Base-by-base conservation (phyloP, 768 basidiomycete species). In the Boletus reticulatus region DNA sequence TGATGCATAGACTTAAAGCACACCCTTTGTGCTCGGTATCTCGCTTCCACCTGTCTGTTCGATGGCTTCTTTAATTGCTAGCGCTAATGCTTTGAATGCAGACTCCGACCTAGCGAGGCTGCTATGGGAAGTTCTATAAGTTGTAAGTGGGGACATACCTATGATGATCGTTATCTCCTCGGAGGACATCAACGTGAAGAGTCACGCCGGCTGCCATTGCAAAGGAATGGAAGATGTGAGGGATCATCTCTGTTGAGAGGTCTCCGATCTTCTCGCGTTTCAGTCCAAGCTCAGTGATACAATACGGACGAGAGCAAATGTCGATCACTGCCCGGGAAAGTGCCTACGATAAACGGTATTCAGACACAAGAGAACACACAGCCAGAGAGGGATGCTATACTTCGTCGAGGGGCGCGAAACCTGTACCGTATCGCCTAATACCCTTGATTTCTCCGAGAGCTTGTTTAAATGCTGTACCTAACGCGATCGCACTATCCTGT, bases 161-260 rank as follows among this genome's bases (percentile, higher is more conserved):
- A 74, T 98, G 97, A 71, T 99, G 97, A 67, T 99, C 97, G 74
- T 99, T 99, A 64, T 93, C 88, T 41, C 97, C 97, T 34, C 94
- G 81, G 42, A 99, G 78, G 42, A 93, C 94, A 66, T 99, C 97
- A 48, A 98, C 81, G 67, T 98, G 96, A 45, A 99, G 78, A 3
- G 97, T 98, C 20, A 87, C 88, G 8, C 95, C 95, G 1, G 96
- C 90, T 0, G 93, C 92, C 59, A 94, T 94, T n/a, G 96, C 92
- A 68, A 99, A 99, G 5, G 94, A 97, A 76, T 97, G 89, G 72
- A 99, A 92, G 51, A 99, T 81, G 70, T 99, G 97, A 32, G 96
- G 92, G 52, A 99, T 87, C 95, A 99, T 98, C 77, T 99, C 97
- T 8, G 93, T 93, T 24, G 92, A 94, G 48, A 95, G 80, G 61